Base-by-base conservation (phyloP, 805 yeast genomes). In the Teunomyces funiuensis region DNA sequence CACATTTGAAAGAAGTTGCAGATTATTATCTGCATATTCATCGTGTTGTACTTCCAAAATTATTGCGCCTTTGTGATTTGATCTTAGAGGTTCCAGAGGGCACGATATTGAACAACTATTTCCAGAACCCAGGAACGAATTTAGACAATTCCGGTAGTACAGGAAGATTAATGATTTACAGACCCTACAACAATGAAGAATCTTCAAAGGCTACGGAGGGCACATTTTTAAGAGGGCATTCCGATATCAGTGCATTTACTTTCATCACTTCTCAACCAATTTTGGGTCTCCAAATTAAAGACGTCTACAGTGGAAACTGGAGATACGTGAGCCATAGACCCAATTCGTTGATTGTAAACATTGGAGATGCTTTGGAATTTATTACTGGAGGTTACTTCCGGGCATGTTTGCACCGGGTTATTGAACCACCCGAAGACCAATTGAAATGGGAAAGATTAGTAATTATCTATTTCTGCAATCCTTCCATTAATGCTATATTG, bases 61-160 rank as follows among this genome's bases (percentile, higher is more conserved):
- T 74, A 3, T 51, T 66, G 6, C 52, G 50, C 6, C 53, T 74
- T 33, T 69, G 76, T 51, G 79, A 74, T 50, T 57, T 73, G 36
- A 63, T 73, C 9, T 54, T 74, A 39, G 72, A 69, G 45, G 52
- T 73, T n/a, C 76, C 75, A 3, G 78, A 74, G 45, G 79, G 79
- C 1, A 57, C 65, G 2, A 42, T 71, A 9, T 69, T 60, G 56
- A 57, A 62, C 8, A 52, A 60, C 13, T 63, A 63, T 46, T 74
- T 68, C 54, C 53, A 60, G 18, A 60, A 61, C 5, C 36, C 45
- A 8, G 61, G 55, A 13, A 62, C 61, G 16, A 63, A 71, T 9
- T 19, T 22, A 14, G 39, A 39, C 17, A 56, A 57, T 18, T 63
- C 69, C 1, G 78, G 77, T 1, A 62, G 49, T 6, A 40, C 33